Evolutionary conservation across 176 grass and related monocot genomes (phyloP), one percentile per base, ranked within the genome.

Genomic region (Echinochloa phyllopogon): DNA sequence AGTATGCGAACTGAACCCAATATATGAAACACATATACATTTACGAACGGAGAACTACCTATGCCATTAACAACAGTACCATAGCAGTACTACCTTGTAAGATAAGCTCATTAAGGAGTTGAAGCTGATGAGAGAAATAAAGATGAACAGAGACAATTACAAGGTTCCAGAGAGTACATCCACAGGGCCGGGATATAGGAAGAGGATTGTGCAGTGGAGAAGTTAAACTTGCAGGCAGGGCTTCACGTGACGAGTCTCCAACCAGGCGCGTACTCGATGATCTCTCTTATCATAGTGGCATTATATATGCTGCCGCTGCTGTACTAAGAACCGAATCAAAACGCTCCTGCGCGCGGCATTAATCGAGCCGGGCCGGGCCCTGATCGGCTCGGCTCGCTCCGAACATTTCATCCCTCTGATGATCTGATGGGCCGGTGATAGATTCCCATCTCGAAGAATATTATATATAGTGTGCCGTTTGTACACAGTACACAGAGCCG

Each of bases 321-420:
- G 42, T 65, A 48, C 42, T 60, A 37, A 45, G 20, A 17, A 5
- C 57, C 21, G 21, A 25, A 82, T 82, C 39, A 71, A 59, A 71
- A 43, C 39, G 13, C 23, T 71, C 23, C 51, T 21, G 50, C 37
- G 4, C 23, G 24, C 48, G 16, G 17, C 59, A 81, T 68, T 80
- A 53, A 81, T 53, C 13, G 2, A 2, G 36, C 64, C 52, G 8
- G 55, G 20, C 53, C 53, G 56, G 21, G 2, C 56, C 56, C 8
- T 59, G 6, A 59, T 21, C 55, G 3, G 20, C 17, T 56, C 52
- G 17, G 17, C 52, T 21, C 56, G 13, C 75, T 25, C 57, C 4
- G 42, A 74, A 75, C 20, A 63, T 71, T 71, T 79, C 42, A 21
- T 51, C 53, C 8, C 75, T 65, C 75, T 79, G n/a, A 53, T 55